These are phyloP conservation scores for Chenopodium quinoa DNA, from an alignment of 148 eudicot genomes.

Conservation along the genomic window DNA sequence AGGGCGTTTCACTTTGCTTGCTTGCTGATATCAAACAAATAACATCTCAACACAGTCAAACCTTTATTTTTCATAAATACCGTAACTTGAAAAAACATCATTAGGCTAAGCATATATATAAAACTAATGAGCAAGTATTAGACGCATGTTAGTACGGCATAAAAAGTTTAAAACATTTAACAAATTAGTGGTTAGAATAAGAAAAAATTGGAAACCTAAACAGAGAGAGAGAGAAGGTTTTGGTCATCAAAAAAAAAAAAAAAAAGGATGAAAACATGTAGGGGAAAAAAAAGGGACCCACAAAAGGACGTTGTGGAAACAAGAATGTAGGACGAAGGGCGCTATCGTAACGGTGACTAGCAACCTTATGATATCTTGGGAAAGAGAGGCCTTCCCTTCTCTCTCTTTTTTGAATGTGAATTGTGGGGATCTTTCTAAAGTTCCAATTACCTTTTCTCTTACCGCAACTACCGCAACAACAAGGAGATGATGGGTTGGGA, in stretches of 20 bases:
- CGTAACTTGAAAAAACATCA: too few relatives aligned
- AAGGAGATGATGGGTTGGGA: constrained; percentile 43
- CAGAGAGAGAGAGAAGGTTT: too few relatives aligned
- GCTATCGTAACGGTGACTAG: constrained; percentile 41
- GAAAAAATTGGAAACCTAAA: background rate
- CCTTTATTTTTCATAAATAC: too few relatives aligned
- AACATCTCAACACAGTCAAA: too few relatives aligned
- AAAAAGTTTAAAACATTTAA: background rate
- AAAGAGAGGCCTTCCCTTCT: background rate
- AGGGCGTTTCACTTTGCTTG: too few relatives aligned
- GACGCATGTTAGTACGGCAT: background rate
- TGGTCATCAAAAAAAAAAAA: too few relatives aligned
- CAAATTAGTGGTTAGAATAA: background rate
- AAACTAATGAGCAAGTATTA: too few relatives aligned
- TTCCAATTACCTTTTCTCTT: constrained; percentile 23
- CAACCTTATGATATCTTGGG: constrained; percentile 40
- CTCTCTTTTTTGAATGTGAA: background rate
- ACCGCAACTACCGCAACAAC: constrained; percentile 40
- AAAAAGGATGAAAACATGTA: too few relatives aligned
- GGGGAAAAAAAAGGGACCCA: background rate
- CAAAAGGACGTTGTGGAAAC: constrained; percentile 32
- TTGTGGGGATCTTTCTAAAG: background rate
- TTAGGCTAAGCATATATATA: too few relatives aligned
- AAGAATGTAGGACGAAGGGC: constrained; percentile 39
- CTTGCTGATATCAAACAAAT: too few relatives aligned